Evolutionary conservation across 1,284 basidiomycete genomes (phyloP).

Genomic region (Trametes sp.): DNA sequence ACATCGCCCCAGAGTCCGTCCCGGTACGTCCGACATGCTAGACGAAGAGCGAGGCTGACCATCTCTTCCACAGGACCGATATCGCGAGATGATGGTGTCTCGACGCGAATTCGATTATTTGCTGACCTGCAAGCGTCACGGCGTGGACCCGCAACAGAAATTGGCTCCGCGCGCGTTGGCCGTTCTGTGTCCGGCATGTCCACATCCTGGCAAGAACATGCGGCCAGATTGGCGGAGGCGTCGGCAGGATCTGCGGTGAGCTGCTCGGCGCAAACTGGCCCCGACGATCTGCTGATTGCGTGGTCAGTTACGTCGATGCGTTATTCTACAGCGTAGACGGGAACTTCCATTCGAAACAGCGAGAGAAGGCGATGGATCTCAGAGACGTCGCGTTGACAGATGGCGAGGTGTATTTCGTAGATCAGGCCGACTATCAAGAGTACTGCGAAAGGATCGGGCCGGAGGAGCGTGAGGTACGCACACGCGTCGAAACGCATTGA

Average conservation of each 20-base stretch:
- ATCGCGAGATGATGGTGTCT: neutral
- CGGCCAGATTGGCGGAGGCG: neutral
- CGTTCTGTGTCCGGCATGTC: neutral
- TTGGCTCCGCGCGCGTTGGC: neutral
- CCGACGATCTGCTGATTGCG: neutral
- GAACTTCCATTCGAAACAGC: conserved; percentile 1
- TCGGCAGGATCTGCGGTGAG: neutral
- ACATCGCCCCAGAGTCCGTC: no score
- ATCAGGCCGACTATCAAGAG: no score
- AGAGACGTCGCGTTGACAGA: neutral
- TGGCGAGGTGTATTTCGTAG: neutral
- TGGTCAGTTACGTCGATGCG: conserved; percentile 1
- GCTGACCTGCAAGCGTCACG: neutral
- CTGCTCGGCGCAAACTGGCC: no score
- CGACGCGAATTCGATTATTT: neutral
- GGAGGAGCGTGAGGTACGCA: no score
- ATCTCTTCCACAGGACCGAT: neutral
- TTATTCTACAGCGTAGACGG: conserved; percentile 4
- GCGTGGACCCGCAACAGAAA: no score
- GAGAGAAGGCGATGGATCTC: conserved; percentile 1
- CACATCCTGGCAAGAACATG: neutral
- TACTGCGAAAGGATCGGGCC: no score
- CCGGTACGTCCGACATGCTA: no score
- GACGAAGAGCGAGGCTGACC: no score
- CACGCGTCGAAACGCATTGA: no score